Conservation (phyloP, 2,329 filamentous ascomycete genomes). For the Talaromyces sp. region DNA sequence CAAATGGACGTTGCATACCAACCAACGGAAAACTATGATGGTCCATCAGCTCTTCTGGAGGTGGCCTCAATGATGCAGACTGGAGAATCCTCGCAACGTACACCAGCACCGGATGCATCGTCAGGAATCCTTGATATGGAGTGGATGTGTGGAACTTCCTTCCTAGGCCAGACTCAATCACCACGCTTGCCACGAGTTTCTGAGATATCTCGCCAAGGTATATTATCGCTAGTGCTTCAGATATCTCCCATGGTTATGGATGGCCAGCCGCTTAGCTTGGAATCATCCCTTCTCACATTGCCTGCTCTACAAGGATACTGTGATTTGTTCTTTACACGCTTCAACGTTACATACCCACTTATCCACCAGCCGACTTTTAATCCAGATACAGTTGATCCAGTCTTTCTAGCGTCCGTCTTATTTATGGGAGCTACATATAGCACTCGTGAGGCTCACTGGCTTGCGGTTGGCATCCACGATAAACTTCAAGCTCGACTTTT, state of each 20-base stretch:
- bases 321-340: slow-evolving; percentile 59
- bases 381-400: slow-evolving; percentile 47
- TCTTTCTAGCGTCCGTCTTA: slow-evolving; percentile 55
- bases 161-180: background rate
- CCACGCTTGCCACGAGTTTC: slow-evolving; percentile 25
- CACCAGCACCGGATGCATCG: background rate
- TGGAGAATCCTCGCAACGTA: background rate
- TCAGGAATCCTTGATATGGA: slow-evolving; percentile 24
- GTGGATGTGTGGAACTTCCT: slow-evolving; percentile 27
- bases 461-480: slow-evolving; percentile 62
- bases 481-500: slow-evolving; percentile 59
- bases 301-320: slow-evolving; percentile 54
- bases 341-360: slow-evolving; percentile 60
- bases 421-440: slow-evolving; percentile 62
- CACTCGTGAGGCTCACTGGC: slow-evolving; percentile 56
- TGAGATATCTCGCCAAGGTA: slow-evolving; percentile 34
- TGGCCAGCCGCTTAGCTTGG: slow-evolving; percentile 45
- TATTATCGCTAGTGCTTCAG: slow-evolving; percentile 53
- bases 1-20: background rate
- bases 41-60: slow-evolving; percentile 6
- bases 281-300: slow-evolving; percentile 53
- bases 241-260: slow-evolving; percentile 50
- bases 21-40: background rate
- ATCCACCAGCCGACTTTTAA: slow-evolving; percentile 59
- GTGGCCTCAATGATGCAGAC: slow-evolving; percentile 1